A percentile compares a stretch with the other conserved stretches of the same genome.
These are phyloP conservation scores for Fusarium proliferatum DNA, from an alignment of 2,329 filamentous ascomycete genomes.

Conservation along the genomic window DNA sequence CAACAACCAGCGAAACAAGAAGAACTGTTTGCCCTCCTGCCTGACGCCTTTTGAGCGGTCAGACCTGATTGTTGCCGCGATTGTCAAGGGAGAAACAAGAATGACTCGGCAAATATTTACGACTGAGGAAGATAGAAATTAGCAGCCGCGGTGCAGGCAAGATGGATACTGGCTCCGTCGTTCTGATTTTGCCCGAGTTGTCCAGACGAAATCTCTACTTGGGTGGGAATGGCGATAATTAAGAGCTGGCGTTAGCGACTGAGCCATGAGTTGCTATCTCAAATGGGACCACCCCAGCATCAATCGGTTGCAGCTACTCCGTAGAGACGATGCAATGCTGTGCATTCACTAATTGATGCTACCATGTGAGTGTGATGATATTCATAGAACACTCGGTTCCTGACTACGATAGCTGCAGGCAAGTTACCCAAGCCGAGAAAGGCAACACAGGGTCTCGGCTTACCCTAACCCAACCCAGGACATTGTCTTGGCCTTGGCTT, in stretches of 20 bases:
- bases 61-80: constrained; percentile 40
- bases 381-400: constrained; percentile 22
- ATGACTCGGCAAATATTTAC: not conserved
- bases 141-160: not conserved
- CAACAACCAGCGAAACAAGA: constrained; percentile 9
- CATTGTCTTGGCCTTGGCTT: constrained; percentile 11
- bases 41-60: constrained; percentile 39
- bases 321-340: constrained; percentile 4
- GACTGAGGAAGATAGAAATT: not conserved
- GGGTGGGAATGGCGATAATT: not conserved
- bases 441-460: not conserved
- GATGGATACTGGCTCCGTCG: not conserved
- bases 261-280: not conserved
- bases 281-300: not conserved
- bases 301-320: not conserved
- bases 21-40: constrained; percentile 20
- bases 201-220: not conserved
- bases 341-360: constrained; percentile 22
- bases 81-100: constrained; percentile 29
- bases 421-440: constrained; percentile 17
- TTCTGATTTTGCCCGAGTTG: constrained; percentile 1
- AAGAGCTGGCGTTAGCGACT: constrained; percentile 7
- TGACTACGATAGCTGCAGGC: constrained; percentile 31
- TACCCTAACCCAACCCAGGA: constrained; percentile 2
- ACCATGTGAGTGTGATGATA: constrained; percentile 8